phyloP scores from a whole-genome alignment of 148 eudicot genomes.

The Rhododendron griersonianum region DNA sequence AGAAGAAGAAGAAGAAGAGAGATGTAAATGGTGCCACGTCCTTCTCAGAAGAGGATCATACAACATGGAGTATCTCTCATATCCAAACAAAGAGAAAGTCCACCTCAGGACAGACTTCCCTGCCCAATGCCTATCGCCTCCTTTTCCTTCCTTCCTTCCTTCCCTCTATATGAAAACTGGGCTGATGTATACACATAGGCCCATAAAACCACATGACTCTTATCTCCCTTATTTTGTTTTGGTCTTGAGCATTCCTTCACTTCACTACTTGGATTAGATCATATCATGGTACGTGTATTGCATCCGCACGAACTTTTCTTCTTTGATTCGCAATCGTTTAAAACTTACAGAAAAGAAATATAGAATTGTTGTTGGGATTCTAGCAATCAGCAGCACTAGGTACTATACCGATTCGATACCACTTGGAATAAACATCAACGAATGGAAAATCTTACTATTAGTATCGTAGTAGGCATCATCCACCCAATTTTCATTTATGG shows the following conservation, averaged over 20 bases:
- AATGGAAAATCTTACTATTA: too few relatives aligned
- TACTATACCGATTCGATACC: too few relatives aligned
- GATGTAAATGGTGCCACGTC: conserved; percentile 62
- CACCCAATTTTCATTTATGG: too few relatives aligned
- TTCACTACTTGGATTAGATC: background rate
- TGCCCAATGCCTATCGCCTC: too few relatives aligned
- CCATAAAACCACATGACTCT: background rate
- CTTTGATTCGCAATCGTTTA: too few relatives aligned
- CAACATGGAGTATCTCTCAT: background rate
- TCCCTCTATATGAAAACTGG: background rate
- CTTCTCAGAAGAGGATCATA: conserved; percentile 25
- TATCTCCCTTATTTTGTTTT: background rate
- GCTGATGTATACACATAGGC: too few relatives aligned
- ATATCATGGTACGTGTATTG: background rate
- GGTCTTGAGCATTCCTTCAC: background rate
- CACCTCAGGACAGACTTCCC: background rate
- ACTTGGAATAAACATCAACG: too few relatives aligned
- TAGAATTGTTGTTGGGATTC: background rate
- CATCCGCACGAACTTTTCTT: background rate
- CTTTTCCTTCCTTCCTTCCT: too few relatives aligned
- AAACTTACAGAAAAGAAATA: too few relatives aligned
- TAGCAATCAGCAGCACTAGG: too few relatives aligned
- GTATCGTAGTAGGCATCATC: too few relatives aligned
- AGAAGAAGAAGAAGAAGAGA: conserved; percentile 6
- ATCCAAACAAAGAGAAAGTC: background rate